A percentile compares a stretch with the other conserved stretches of the same genome.
These are phyloP conservation scores for Pestalotiopsis fici DNA, from an alignment of 2,329 filamentous ascomycete genomes.

Conservation along the genomic window DNA sequence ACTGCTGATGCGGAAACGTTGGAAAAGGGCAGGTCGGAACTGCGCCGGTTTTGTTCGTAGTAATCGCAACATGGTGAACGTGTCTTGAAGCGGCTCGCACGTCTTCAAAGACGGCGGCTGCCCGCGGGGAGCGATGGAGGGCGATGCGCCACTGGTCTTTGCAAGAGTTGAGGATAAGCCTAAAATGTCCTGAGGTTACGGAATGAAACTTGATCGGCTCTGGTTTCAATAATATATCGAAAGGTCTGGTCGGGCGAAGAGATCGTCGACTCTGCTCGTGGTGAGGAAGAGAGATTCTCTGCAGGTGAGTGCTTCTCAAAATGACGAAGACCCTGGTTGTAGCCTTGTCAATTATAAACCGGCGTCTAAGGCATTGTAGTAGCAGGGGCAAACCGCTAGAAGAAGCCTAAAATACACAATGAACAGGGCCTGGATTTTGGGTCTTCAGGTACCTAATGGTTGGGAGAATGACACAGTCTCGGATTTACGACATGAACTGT, in stretches of 20 bases:
- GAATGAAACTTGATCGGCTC: neutral
- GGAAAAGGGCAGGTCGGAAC: constrained; percentile 16
- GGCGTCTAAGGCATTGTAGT: neutral
- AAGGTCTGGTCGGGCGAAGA: neutral
- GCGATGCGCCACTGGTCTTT: neutral
- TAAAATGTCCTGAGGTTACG: neutral
- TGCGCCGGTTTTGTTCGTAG: constrained; percentile 23
- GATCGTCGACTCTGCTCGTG: neutral
- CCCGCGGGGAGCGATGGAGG: constrained; percentile 4
- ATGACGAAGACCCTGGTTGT: constrained; percentile 2
- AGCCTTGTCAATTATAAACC: neutral
- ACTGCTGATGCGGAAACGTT: constrained; percentile 8
- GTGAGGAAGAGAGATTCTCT: neutral
- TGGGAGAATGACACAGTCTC: neutral
- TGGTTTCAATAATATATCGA: neutral
- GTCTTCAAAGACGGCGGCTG: constrained; percentile 24
- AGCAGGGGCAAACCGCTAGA: constrained; percentile 2
- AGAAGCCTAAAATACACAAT: neutral
- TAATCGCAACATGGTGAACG: constrained; percentile 27
- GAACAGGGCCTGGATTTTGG: neutral
- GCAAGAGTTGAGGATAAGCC: neutral
- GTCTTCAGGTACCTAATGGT: neutral
- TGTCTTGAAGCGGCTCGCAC: constrained; percentile 19
- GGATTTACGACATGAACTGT: neutral
- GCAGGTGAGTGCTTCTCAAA: neutral